A percentile compares a stretch with the other conserved stretches of the same genome.
phyloP scores from a whole-genome alignment of 1,284 basidiomycete species.

The Phlebopus sp. region DNA sequence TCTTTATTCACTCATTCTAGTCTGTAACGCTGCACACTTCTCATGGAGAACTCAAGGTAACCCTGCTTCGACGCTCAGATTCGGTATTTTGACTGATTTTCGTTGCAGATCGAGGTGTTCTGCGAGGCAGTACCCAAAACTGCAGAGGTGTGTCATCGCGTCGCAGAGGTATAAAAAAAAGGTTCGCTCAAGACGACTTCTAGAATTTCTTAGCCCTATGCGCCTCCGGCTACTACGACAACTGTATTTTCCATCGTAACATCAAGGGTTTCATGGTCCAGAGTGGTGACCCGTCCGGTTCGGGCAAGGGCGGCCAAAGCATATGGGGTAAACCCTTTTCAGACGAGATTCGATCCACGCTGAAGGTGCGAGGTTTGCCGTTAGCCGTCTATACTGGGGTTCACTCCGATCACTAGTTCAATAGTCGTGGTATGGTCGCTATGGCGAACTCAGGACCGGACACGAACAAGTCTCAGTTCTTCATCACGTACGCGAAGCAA shows the following conservation, averaged over 20 bases:
- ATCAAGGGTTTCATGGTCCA: conserved; percentile 97
- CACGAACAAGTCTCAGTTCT: conserved; percentile 94
- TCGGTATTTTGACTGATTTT: background rate
- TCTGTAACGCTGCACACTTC: conserved; percentile 95
- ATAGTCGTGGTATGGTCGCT: conserved; percentile 88
- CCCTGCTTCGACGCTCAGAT: conserved; percentile 9
- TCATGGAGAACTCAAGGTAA: conserved; percentile 93
- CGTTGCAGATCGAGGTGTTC: conserved; percentile 85
- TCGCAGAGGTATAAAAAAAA: background rate
- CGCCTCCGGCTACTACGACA: conserved; percentile 86
- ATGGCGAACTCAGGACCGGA: conserved; percentile 96
- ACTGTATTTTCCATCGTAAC: conserved; percentile 88
- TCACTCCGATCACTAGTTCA: conserved; percentile 61
- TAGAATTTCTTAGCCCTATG: conserved; percentile 95
- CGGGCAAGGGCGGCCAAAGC: conserved; percentile 81
- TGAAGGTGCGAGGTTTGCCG: conserved; percentile 63
- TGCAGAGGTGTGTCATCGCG: conserved; percentile 67
- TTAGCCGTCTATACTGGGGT: background rate
- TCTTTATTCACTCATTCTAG: conserved; percentile 40
- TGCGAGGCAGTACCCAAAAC: conserved; percentile 94
- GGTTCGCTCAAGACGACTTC: conserved; percentile 6
- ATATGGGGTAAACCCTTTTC: conserved; percentile 86
- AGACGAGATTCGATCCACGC: conserved; percentile 88
- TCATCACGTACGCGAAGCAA: conserved; percentile 91
- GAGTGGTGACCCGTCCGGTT: conserved; percentile 82